A percentile compares a stretch with the other conserved stretches of the same genome.
phyloP scores from a whole-genome alignment of 2,329 filamentous ascomycete species.

The Trichoderma asperellum region DNA sequence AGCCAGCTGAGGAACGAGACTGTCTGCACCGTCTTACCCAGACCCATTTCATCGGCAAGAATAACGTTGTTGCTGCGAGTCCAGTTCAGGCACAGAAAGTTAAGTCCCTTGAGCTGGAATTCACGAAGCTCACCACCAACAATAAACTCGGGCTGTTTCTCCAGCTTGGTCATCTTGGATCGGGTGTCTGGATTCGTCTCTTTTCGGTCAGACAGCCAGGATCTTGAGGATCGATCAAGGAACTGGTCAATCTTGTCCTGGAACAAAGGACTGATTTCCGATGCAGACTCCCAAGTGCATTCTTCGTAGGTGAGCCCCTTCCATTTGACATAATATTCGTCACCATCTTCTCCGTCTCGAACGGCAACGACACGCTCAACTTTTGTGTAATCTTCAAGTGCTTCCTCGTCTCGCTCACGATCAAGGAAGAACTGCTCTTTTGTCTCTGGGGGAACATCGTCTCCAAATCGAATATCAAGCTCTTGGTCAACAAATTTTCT shows the following conservation, averaged over 20 bases:
- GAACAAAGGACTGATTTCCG: conserved; percentile 74
- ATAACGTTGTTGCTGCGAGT: conserved; percentile 93
- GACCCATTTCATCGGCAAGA: conserved; percentile 96
- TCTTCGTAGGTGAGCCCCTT: conserved; percentile 91
- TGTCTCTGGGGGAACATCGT: conserved; percentile 79
- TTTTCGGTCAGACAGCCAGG: conserved; percentile 76
- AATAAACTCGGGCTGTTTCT: conserved; percentile 84
- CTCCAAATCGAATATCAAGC: conserved; percentile 73
- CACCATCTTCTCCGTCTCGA: conserved; percentile 76
- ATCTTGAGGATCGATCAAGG: conserved; percentile 78
- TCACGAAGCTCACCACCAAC: conserved; percentile 81
- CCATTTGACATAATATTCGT: conserved; percentile 96
- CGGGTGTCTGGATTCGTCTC: conserved; percentile 79
- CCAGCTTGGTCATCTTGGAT: conserved; percentile 71
- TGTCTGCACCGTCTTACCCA: conserved; percentile 97
- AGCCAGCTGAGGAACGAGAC: conserved; percentile 98
- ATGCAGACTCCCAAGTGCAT: conserved; percentile 88
- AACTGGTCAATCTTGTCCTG: conserved; percentile 92
- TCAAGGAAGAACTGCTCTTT: conserved; percentile 95
- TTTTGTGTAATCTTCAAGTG: conserved; percentile 85
- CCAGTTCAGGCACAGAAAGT: conserved; percentile 97
- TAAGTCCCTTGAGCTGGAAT: conserved; percentile 92
- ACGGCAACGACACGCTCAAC: conserved; percentile 91
- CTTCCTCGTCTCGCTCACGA: conserved; percentile 86
- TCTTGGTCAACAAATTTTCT: conserved; percentile 81